These are phyloP conservation scores for Rubia tinctorum DNA, from an alignment of 305 asterid genomes.

Conservation along the genomic window DNA sequence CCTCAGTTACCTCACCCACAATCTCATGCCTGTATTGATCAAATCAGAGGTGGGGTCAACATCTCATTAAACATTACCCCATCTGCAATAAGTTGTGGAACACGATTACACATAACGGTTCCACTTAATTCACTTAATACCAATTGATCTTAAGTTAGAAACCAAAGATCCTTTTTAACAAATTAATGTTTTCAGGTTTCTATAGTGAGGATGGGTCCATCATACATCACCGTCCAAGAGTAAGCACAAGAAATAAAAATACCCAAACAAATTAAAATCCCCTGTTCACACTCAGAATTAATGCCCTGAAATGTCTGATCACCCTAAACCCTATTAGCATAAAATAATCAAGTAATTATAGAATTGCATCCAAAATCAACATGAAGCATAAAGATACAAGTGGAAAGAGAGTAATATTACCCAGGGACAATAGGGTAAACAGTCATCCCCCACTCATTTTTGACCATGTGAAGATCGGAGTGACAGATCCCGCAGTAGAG, in stretches of 20 bases:
- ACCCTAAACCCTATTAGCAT: neutral
- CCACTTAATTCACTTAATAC: too few species aligned
- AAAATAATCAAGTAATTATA: neutral
- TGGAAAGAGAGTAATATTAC: conserved; percentile 1
- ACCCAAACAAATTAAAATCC: neutral
- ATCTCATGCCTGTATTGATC: conserved; percentile 47
- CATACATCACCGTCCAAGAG: neutral
- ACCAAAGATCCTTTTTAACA: too few species aligned
- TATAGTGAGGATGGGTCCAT: too few species aligned
- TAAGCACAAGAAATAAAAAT: neutral
- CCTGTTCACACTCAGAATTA: neutral
- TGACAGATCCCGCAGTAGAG: conserved; percentile 27
- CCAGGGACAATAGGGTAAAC: conserved; percentile 23
- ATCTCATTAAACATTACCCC: neutral
- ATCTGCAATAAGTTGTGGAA: neutral
- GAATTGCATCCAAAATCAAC: neutral
- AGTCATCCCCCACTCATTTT: conserved; percentile 21
- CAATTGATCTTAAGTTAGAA: too few species aligned
- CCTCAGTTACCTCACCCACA: conserved; percentile 57
- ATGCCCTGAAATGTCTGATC: neutral
- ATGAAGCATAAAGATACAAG: neutral
- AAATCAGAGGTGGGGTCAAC: neutral
- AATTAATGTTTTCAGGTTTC: too few species aligned
- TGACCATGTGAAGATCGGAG: conserved; percentile 25
- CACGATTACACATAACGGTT: too few species aligned